A percentile compares a stretch with the other conserved stretches of the same genome.
phyloP scores from a whole-genome alignment of 2,329 filamentous ascomycete genomes.

The Claviceps fusiformis region DNA sequence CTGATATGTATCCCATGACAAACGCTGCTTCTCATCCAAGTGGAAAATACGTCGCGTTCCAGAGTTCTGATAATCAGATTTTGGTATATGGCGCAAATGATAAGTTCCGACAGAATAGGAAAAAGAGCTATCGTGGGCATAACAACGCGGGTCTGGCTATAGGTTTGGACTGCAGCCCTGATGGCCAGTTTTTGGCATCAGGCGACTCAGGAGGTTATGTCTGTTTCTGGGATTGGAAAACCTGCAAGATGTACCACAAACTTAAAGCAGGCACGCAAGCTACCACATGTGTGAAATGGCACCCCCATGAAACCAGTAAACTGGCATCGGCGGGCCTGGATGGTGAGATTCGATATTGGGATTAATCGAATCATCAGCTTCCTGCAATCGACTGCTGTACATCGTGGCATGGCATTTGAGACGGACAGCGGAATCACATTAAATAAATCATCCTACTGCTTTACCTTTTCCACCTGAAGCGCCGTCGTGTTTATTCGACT shows the following conservation, averaged over 20 bases:
- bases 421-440: not conserved
- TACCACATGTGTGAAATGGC: slow-evolving; percentile 83
- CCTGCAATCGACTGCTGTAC: not conserved
- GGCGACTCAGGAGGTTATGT: slow-evolving; percentile 83
- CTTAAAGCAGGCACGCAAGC: slow-evolving; percentile 72
- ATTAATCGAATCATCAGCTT: slow-evolving; percentile 37
- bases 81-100: slow-evolving; percentile 90
- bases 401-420: not conserved
- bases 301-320: slow-evolving; percentile 94
- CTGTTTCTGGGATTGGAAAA: slow-evolving; percentile 99
- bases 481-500: not conserved
- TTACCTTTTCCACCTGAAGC: not conserved
- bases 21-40: slow-evolving; percentile 72
- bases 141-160: slow-evolving; percentile 92
- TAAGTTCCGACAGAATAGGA: slow-evolving; percentile 92
- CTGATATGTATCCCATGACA: slow-evolving; percentile 95
- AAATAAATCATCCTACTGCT: not conserved
- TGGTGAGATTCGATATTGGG: slow-evolving; percentile 84
- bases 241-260: slow-evolving; percentile 98
- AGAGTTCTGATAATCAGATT: slow-evolving; percentile 90
- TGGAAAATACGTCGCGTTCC: slow-evolving; percentile 89
- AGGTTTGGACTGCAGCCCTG: slow-evolving; percentile 75
- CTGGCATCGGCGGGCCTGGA: slow-evolving; percentile 82
- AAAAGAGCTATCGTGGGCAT: slow-evolving; percentile 91
- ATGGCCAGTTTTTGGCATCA: slow-evolving; percentile 78